Evolutionary conservation across 192 early-diverging fungal species (phyloP), one percentile per base, ranked within the genome.

Genomic region (Backusella mclennaniae): DNA sequence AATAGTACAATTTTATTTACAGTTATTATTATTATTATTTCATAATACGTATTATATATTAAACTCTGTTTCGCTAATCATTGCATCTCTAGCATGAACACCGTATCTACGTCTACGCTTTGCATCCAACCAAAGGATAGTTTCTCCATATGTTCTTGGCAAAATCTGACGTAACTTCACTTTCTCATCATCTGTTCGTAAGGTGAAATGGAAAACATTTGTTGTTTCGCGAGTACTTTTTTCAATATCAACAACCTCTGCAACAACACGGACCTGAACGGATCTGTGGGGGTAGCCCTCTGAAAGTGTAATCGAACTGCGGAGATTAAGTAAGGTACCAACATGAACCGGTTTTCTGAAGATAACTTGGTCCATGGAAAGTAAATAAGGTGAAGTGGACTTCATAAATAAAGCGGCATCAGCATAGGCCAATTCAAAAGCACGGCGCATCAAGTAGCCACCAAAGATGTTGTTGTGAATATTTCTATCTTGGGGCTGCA

Each of bases 141-240:
- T 87, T 56, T 98, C 96, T 59, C 87, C 90, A 79, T 98, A 98
- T 6, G 91, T 90, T 59, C 87, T 83, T 11, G 96, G 96, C 63
- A 97, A 81, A 21, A 96, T 79, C 31, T 89, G 87, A 14, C 85
- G 82, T 15, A 93, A 86, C 41, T 80, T 82, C 29, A 81, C 66
- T 11, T 36, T 68, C 38, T 80, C 23, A 29, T 44, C 26, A 49
- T 77, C 33, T 44, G 71, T 49, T 33, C 33, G 73, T 76, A 98
- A 96, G 36, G 94, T 97, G 71, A 97, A 94, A 84, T 95, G 90
- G 73, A 98, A 98, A 0, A 88, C 87, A 82, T 98, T 97, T 42
- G 93, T 95, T n/a, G 90, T 93, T 46, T 92, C 89, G 0, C 87
- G 78, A 0, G 83, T 84, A 26, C 82, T 87, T 11, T 84, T 84